Base-by-base conservation (phyloP, 2,329 filamentous ascomycete species). In the Aspergillus phoenicis region DNA sequence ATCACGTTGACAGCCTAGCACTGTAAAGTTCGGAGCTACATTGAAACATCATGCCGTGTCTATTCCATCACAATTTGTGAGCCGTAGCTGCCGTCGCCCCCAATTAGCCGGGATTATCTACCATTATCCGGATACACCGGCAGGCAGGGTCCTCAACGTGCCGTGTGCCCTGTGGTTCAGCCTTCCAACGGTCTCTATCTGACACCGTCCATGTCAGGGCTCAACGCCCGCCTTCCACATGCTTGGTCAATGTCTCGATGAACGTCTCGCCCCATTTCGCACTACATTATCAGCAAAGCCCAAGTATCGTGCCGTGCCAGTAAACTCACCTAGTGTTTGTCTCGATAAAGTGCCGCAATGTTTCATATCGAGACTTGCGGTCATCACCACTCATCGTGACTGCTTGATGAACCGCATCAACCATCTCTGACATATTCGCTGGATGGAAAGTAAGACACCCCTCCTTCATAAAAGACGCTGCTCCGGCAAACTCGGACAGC, bases 401-500 rank as follows among this genome's bases (percentile, higher is more conserved):
- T 17, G 92, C 91, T 60, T 93, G 89, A 73, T 95, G 88, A 62
- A 97, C 91, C 2, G 92, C 89, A 68, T 93, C 91, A 17, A 93
- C 91, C 47, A 97, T 84, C 74, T 97, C 93, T 69, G 96, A 91
- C 0, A 90, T 96, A 74, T 97, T 97, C 88, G 94, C 97, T 0
- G 94, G 94, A 76, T 98, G 97, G 73, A 97, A 91, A 53, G 95
- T 91, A 52, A 97, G 81, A 64, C 90, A 91, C 52, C 93, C 93
- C 65, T 93, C 94, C 57, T 65, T 61, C 74, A 97, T 85, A 57
- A 90, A 95, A 73, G 96, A 91, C 0, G 93, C 93, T 1, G 94
- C 94, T n/a, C 94, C 94, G 0, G 93, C 92, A 74, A 97, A 97
- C 73, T 97, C 93, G 52, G 93, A 97, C 39, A 97, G 85, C 57